Evolutionary conservation across 1,139 yeast species (phyloP), one percentile per base, ranked within the genome.

Genomic region (Hemisphaericaspora lyxosophila): DNA sequence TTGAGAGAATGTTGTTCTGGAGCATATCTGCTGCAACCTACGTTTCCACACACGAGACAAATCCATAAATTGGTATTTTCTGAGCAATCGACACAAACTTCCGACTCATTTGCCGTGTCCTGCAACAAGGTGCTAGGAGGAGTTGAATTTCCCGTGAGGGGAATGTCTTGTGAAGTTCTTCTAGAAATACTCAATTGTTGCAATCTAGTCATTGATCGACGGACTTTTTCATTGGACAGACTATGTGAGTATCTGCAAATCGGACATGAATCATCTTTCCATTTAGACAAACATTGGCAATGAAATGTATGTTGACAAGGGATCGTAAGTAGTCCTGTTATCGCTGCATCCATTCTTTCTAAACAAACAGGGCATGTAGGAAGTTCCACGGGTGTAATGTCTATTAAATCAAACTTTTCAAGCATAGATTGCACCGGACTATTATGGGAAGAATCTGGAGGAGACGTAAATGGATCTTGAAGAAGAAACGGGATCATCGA

Each of bases 291-390:
- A 57, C 97, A 90, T 49, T 78, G 86, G 51, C 96, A 89, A 58
- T 90, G 97, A 60, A 88, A 90, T 0, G 96, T 88, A 56, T 90
- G 97, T 55, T 87, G 96, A 47, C 97, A 90, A 0, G 94, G 88
- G 34, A 87, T 89, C 0, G 97, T 90, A 9, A 89, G 64, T 12
- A 90, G 63, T 0, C 97, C 97, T 0, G 95, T 82, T 5, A 85
- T 70, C 17, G 77, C 76, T 2, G 92, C 73, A 57, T 90, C 97
- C 85, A 90, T 82, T 46, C 95, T 67, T 51, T 90, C 97, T 17
- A 90, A 66, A 54, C 97, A 90, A 0, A 90, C 97, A 0, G 97
- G 96, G 53, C 97, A 90, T 0, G 95, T 85, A 0, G 97, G 96
- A 14, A 90, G 67, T 54, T 90, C 97, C 15, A 76, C 64, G 14